Base-by-base conservation (phyloP, 768 basidiomycete genomes). In the Boletus rex-veris region DNA sequence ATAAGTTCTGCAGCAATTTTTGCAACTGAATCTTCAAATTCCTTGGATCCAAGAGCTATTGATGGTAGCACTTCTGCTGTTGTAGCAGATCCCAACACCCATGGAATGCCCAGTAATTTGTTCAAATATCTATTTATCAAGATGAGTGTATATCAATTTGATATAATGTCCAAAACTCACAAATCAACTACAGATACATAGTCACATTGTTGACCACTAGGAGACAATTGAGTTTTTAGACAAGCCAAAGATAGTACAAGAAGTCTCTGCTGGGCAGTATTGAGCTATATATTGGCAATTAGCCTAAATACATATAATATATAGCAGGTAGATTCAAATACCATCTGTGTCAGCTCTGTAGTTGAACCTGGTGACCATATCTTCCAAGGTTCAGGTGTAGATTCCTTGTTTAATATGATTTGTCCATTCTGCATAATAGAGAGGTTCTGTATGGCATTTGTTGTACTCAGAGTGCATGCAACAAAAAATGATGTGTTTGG, bases 21-120 rank as follows among this genome's bases (percentile, higher is more conserved):
- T 36, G 50, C 50, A 11, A 57, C 8, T 12, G 45, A 45, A 57
- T 42, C 28, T 38, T 59, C 48, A 36, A 59, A 43, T 21, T 57
- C 21, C 7, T 5, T 15, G 4, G 5, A 3, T 1, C 10, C 11
- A 21, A 59, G 38, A 16, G 9, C 28, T 0, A 47, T 11, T 16
- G 31, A 16, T 16, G 31, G 16, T 28, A 6, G 3, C 10, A 9
- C 16, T 11, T 15, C 11, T 37, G n/a, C 16, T 16, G 28, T 10
- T 15, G 45, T 1, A 41, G 36, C 12, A 12, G 12, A 14, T 14
- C n/a, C 24, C 8, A 15, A 9, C 4, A 19, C 7, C 43, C 43
- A 52, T 42, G 42, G 18, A 3, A 48, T 46, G 4, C 28, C 42
- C 37, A 58, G 4, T 11, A 60, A 5, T 5, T 35, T 18, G 24